Base-by-base conservation (phyloP, 1,284 basidiomycete genomes). In the Filobasidium uniguttulatum region DNA sequence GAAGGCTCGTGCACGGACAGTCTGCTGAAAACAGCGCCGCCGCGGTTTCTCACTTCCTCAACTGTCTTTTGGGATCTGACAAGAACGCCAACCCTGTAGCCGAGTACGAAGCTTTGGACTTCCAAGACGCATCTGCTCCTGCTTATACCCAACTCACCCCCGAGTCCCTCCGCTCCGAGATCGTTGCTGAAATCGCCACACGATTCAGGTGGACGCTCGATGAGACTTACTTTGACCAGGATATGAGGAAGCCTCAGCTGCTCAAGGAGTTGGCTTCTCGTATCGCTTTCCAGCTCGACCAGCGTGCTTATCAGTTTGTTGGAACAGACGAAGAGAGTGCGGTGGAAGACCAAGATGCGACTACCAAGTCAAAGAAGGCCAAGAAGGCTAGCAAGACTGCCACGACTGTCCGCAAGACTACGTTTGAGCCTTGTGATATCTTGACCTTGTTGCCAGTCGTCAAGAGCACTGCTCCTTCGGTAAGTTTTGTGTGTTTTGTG, bases 11-110 rank as follows among this genome's bases (percentile, higher is more conserved):
- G 29, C 57, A 60, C 41, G 62, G 59, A 28, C 62, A 69, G 28
- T 59, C 62, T 14, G 59, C 66, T 17, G 67, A 70, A 56, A 69
- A 72, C 53, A 61, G 66, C 43, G 61, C 70, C 3, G 59, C 53
- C 47, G 65, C 70, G 47, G 60, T 74, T 49, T 71, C 75, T 14
- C 76, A 78, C 66, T 75, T 77, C 70, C 68, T 76, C 63, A 77
- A 77, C 68, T 77, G 75, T 57, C 67, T 78, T 5, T 59, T 77
- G n/a, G 75, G 75, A 44, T 57, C 67, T 8, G 60, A 59, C 6
- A 46, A 68, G 54, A 70, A 74, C 59, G 44, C 71, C 15, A 57
- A 61, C 8, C 74, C 75, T 10, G 58, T 63, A 38, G 66, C 74
- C 14, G 53, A 57, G 9, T 68, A 62, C 59, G 61, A 66, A 47